Evolutionary conservation across 2,329 filamentous ascomycete genomes (phyloP), one percentile per base, ranked within the genome.

Genomic region (Monosporascus cannonballus): DNA sequence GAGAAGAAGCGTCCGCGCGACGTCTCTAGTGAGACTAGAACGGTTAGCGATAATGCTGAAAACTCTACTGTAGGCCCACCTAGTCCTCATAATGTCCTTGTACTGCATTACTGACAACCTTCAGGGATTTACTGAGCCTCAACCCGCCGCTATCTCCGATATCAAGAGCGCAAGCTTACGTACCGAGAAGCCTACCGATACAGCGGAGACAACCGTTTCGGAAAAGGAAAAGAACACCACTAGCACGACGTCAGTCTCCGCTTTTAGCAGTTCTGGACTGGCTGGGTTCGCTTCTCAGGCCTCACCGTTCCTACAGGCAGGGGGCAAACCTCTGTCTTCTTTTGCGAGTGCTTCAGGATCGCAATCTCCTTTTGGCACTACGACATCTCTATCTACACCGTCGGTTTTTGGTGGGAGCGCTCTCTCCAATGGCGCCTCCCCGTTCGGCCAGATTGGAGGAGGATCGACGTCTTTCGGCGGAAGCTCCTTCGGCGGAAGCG

Each of bases 281-380:
- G 61, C 87, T 3, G 81, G 79, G 18, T 84, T 91, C 63, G 81
- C 85, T 50, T 83, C 85, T 50, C 80, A 90, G 51, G 78, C 85
- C 7, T 73, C 79, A 20, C 64, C 67, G 4, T 67, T 67, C 39
- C 52, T 67, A 36, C 58, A 64, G 42, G 58, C 63, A 14, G 55
- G 61, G n/a, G 52, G 58, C 42, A 63, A 64, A 48, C 57, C 62
- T 2, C 50, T 67, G 14, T 61, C 64, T 17, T 64, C 65, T 9
- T 85, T 85, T 62, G 76, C 75, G 46, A 70, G 73, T 17, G 66
- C 76, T 15, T 75, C 73, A n/a, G 67, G 72, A 22, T 73, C 69
- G 6, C 57, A 62, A 8, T 71, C 69, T 2, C 66, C 70, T 0
- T 73, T 74, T 55, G 64, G 65, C 4, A 58, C 66, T 6, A 54